Evolutionary conservation across 2,329 filamentous ascomycete genomes (phyloP), one percentile per base, ranked within the genome.

Genomic region (Colletotrichum sp.): DNA sequence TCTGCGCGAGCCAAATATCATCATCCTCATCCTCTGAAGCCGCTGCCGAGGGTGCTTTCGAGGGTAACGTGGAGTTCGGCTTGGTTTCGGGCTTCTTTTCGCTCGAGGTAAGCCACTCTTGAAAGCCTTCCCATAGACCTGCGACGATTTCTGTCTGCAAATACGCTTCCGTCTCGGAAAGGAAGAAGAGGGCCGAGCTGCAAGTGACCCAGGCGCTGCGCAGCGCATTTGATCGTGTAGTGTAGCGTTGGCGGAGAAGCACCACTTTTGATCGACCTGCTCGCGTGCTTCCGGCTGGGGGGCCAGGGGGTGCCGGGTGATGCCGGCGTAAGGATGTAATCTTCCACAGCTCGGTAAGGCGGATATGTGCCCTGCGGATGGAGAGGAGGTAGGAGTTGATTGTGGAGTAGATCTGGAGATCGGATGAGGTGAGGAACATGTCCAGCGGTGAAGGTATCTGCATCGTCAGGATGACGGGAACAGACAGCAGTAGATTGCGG

Each of bases 141-240:
- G 93, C 92, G 16, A 98, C 93, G 8, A 99, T 93, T 81, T 98
- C 96, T 2, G 94, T 95, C 83, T 98, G 96, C 60, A 99, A 92
- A 80, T 98, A 99, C 5, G 92, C 92, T 79, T 96, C 94, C 16
- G 95, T 93, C 82, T 98, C 96, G 0, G 94, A 95, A 5, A 99
- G 88, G 79, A 99, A 94, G 85, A 98, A 98, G 6, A 98, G 91
- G 2, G 95, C 94, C 4, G 96, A 94, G 81, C 94, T 96, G 79
- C 94, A 94, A 0, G 95, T 98, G 0, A 96, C 96, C 97, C 97
- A 99, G 1, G 96, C 91, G 77, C 93, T 94, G 18, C 97, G 92
- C 89, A 98, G 94, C 1, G 91, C 90, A 39, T 89, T 88, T 6
- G 91, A 89, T 21, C 96, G 90, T 18, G 86, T 82, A 30, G 92